Evolutionary conservation across 2,329 filamentous ascomycete genomes (phyloP), one percentile per base, ranked within the genome.

Genomic region (Arthrobotrys iridis): DNA sequence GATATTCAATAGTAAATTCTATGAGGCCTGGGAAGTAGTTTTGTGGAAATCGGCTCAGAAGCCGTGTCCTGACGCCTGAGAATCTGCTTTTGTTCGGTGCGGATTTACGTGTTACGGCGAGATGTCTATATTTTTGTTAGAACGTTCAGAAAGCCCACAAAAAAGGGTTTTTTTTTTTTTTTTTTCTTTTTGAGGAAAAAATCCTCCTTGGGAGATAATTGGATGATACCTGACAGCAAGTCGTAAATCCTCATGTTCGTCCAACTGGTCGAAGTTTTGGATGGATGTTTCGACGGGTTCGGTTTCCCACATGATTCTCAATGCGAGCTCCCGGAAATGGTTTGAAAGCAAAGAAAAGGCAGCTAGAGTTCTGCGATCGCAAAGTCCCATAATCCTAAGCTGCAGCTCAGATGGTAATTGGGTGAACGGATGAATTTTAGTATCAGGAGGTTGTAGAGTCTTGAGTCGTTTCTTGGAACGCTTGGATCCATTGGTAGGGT

Each of bases 211-310:
- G n/a, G n/a, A 28, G 11, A 1, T 2, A 33, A 33, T 33, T 33
- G 20, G 46, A 20, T 55, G 20, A 1, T 55, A 74, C 68, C 68
- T 52, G 28, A 74, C 52, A 15, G 71, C 63, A n/a, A 50, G 37
- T 20, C 71, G 55, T 8, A 75, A 40, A 15, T 75, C 63, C n/a
- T 75, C 63, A 55, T 68, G 58, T n/a, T 64, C 24, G 20, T 75
- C 71, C 5, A 75, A 24, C 18, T 68, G 55, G 1, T 37, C 15
- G 28, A 68, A 68, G 22, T 75, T 75, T 24, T 52, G 41, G 15
- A 59, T 18, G 8, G 58, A 20, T 1, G 63, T 58, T 2, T 64
- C 45, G 24, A 68, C 57, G 0, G 63, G 63, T 28, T 63, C 20
- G 4, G 57, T 58, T 58, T 68, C 71, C 71, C 71, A 75, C 22